These are phyloP conservation scores for Rhododendron henanense DNA, from an alignment of 148 eudicot species.

Conservation along the genomic window DNA sequence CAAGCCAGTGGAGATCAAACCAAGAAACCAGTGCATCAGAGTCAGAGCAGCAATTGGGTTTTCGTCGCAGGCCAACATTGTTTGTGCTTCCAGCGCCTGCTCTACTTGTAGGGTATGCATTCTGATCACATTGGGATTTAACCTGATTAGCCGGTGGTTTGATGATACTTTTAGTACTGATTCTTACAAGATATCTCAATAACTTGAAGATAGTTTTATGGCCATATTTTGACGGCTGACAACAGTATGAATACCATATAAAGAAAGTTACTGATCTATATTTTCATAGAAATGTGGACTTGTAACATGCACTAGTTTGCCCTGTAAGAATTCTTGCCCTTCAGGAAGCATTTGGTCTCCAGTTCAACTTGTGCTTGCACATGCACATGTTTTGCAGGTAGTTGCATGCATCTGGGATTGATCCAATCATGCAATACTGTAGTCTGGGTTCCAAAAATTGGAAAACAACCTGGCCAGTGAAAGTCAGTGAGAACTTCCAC, in stretches of 20 bases:
- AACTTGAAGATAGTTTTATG: background rate
- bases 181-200: background rate
- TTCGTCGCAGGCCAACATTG: constrained; percentile 58
- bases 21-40: constrained; percentile 55
- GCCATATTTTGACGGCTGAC: background rate
- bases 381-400: background rate
- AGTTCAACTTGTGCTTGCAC: background rate
- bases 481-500: background rate
- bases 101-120: constrained; percentile 85
- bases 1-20: constrained; percentile 52
- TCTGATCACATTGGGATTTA: background rate
- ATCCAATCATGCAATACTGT: background rate
- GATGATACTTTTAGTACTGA: background rate
- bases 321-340: background rate
- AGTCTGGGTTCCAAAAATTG: background rate
- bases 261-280: background rate
- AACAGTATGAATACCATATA: background rate
- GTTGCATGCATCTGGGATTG: background rate
- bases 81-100: constrained; percentile 73
- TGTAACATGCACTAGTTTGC: background rate
- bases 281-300: background rate
- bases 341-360: background rate
- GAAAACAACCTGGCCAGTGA: background rate
- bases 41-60: constrained; percentile 61
- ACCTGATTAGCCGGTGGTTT: background rate